Evolutionary conservation across 2,329 filamentous ascomycete species (phyloP).

Genomic region (Coniochaeta sp.): DNA sequence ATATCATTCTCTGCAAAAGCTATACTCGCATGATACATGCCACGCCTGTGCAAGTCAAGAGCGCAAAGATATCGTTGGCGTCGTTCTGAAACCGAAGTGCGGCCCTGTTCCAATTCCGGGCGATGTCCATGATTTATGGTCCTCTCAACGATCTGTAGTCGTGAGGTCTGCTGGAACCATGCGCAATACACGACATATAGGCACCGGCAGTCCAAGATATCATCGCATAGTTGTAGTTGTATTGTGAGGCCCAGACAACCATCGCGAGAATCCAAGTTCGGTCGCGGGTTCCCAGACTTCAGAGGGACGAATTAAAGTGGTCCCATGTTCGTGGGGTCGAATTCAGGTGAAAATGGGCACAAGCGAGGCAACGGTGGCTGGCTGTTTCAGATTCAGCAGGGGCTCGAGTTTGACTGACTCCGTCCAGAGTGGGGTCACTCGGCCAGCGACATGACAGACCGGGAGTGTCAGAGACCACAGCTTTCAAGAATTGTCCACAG

Average conservation of each 20-base stretch:
- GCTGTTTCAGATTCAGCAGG: constrained; percentile 1
- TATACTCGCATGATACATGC: background rate
- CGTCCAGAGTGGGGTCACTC: background rate
- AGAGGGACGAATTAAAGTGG: background rate
- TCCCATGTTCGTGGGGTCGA: background rate
- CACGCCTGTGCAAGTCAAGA: background rate
- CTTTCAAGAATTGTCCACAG: too few relatives aligned
- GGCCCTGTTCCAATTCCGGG: background rate
- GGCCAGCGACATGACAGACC: background rate
- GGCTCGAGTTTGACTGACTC: background rate
- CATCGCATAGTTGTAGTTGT: too few relatives aligned
- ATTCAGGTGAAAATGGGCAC: background rate
- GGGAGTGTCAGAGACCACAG: too few relatives aligned
- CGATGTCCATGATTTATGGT: background rate
- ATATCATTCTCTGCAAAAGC: background rate
- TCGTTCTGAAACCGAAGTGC: background rate
- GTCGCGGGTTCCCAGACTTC: too few relatives aligned
- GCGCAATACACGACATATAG: background rate
- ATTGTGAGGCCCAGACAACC: background rate
- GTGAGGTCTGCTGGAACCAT: background rate
- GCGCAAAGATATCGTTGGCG: background rate
- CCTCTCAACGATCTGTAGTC: background rate
- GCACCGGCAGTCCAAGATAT: too few relatives aligned
- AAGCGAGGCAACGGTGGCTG: background rate
- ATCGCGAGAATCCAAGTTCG: background rate